Evolutionary conservation across 768 basidiomycete genomes (phyloP), one percentile per base, ranked within the genome.

Genomic region (Leccinum variicolor): DNA sequence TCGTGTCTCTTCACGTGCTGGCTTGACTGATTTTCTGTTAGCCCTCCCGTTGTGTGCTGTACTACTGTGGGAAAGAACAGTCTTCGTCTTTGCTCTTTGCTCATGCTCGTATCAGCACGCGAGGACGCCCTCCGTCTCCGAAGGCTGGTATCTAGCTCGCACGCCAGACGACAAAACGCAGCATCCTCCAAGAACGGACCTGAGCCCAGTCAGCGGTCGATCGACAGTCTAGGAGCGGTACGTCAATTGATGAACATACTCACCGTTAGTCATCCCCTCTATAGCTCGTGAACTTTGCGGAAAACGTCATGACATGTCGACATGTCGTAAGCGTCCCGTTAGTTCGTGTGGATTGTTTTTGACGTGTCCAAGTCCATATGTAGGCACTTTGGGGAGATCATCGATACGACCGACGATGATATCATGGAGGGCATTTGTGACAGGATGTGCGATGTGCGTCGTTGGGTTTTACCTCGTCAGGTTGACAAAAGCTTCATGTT

Each of bases 11-110:
- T 21, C 26, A 21, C 3, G 41, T 26, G 13, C 21, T 53, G 23
- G n/a, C 34, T 52, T 59, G 55, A 60, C 43, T 13, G 0, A 9
- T 21, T 51, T 6, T 13, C 3, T 34, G 3, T 11, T 50, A 93
- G 91, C 83, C 89, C 2, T 79, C 92, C 0, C 91, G 89, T 73
- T 93, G 91, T 61, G 75, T 92, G 26, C 71, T 93, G 1, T 94
- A 90, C 66, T 94, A 92, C 65, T 92, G 91, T 90, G 61, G 65
- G 84, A 47, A 3, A 41, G 4, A 1, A 14, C 1, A 6, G 15
- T 25, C 8, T 9, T 52, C 51, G 43, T 31, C 28, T 41, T 50
- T 39, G 9, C 39, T 45, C 28, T 15, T 15, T 28, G 21, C 47
- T 59, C 2, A 50, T 13, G 21, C 28, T 3, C 29, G 6, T 5